Conservation (phyloP, 371 early-diverging fungal species). For the Mortierella sp. region DNA sequence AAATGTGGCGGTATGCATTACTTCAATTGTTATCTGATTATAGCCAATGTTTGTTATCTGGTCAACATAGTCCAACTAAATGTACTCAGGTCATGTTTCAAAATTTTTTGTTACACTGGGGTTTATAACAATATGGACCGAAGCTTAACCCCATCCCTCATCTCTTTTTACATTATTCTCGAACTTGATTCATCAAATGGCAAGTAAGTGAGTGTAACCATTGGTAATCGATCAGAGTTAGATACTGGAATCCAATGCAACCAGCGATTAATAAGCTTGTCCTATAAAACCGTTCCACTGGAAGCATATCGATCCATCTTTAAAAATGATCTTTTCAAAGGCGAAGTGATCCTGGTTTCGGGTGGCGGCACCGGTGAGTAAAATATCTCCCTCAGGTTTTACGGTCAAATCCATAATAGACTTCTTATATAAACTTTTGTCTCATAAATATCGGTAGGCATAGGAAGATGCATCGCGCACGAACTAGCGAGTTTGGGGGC, state of each 20-base stretch:
- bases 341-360: constrained; percentile 57
- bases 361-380: constrained; percentile 59
- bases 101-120: background rate
- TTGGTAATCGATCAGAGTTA: background rate
- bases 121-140: no score
- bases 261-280: background rate
- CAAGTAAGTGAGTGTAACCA: background rate
- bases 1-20: no score
- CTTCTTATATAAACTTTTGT: background rate
- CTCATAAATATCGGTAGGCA: constrained; percentile 34
- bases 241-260: background rate
- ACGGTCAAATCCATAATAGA: background rate
- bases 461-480: constrained; percentile 64
- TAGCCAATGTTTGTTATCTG: no score
- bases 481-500: constrained; percentile 65
- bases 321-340: constrained; percentile 56
- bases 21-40: no score
- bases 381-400: background rate
- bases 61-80: no score
- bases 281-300: background rate
- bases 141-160: background rate
- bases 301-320: constrained; percentile 54
- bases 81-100: background rate
- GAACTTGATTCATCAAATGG: background rate
- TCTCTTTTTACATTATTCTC: background rate